Percentiles rank a stretch among this genome's conserved stretches.
Evolutionary conservation across 331 rosid species (phyloP).

Genomic region (Malus hybrid): DNA sequence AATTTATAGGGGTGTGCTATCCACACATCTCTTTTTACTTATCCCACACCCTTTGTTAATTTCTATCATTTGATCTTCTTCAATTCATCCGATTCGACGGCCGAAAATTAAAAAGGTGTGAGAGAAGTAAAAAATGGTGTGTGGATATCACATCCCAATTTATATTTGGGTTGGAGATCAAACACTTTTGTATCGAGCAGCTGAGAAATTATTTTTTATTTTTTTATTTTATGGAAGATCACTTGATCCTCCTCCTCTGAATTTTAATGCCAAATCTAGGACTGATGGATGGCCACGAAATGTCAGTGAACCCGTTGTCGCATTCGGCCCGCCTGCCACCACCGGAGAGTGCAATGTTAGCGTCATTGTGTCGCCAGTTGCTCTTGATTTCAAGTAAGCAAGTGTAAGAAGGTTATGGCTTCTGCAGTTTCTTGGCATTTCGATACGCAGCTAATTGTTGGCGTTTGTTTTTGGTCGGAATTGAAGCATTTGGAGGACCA

Average conservation of each 20-base stretch:
- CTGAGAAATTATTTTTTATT: conserved; percentile 21
- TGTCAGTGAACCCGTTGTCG: conserved; percentile 62
- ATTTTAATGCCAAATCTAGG: conserved; percentile 2
- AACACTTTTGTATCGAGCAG: conserved; percentile 63
- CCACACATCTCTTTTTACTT: too few species aligned
- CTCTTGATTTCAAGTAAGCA: conserved; percentile 70
- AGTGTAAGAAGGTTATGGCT: background rate
- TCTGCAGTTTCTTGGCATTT: background rate
- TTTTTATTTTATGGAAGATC: conserved; percentile 32
- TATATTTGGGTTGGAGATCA: conserved; percentile 99
- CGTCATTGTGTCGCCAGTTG: conserved; percentile 67
- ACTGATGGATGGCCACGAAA: conserved; percentile 32
- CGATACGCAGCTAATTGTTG: background rate
- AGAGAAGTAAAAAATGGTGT: too few species aligned
- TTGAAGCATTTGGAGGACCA: conserved; percentile 84
- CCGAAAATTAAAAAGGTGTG: too few species aligned
- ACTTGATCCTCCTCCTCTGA: conserved; percentile 73
- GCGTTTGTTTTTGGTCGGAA: conserved; percentile 28
- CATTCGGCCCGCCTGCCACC: conserved; percentile 83
- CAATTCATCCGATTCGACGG: too few species aligned
- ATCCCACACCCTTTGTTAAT: too few species aligned
- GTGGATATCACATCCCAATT: too few species aligned
- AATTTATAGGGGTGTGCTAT: too few species aligned
- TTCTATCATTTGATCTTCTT: too few species aligned
- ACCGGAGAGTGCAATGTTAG: conserved; percentile 90